Base-by-base conservation (phyloP, 1,284 basidiomycete species). In the Austroboletus olivaceoglutinosus region DNA sequence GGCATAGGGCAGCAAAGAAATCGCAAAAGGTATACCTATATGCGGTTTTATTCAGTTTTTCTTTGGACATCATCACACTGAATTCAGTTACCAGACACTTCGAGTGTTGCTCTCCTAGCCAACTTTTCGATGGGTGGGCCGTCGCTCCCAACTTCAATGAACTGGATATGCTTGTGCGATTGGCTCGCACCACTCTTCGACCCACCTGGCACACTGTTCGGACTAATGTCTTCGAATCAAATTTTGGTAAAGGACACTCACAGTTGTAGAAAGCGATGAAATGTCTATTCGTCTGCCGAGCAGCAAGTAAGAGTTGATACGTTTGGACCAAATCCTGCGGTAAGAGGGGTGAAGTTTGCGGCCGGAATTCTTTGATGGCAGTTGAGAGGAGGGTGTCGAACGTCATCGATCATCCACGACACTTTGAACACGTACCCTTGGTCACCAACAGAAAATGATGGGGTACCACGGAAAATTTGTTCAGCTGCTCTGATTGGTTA, bases 191-290 rank as follows among this genome's bases (percentile, higher is more conserved):
- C 93, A 52, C 89, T 92, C 42, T 81, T 76, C 43, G 82, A 76
- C 5, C 91, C 91, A 58, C 90, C 89, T 88, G 50, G 37, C 27
- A 19, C 9, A 43, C 49, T 43, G 39, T 19, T 54, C 16, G 25
- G 23, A 29, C 8, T 12, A 18, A 27, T 22, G 22, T 42, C 21
- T 6, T 22, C 22, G 13, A 23, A 38, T 34, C 12, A 19, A 30
- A 38, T 25, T 25, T 31, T n/a, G 10, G 21, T 19, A 31, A 18
- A 19, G 36, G 36, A 22, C 6, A 23, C 77, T 52, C 52, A 86
- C 89, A 91, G 56, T 95, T 95, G 69, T 92, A 95, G 71, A 94
- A 94, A 0, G 87, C 89, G 51, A 94, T 81, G 52, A 86, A 74
- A 31, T 72, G 76, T 44, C 73, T 76, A 10, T 80, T 80, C 4